Evolutionary conservation across 768 basidiomycete genomes (phyloP), one percentile per base, ranked within the genome.

Genomic region (Termitomyces sp.): DNA sequence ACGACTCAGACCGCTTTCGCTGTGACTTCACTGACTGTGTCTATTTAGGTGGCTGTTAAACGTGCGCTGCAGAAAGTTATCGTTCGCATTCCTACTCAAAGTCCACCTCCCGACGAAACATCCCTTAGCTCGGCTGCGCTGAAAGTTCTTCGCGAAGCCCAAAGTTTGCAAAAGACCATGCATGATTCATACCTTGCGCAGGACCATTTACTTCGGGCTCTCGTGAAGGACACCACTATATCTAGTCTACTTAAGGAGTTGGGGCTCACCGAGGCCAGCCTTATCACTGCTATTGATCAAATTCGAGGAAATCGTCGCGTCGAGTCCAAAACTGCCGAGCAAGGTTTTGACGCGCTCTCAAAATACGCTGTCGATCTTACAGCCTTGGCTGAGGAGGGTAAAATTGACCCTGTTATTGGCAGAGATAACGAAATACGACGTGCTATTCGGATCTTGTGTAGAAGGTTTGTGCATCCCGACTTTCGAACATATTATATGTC

Each of bases 401-500:
- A 95, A 70, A 84, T 96, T n/a, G 94, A 97, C 69, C 94, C 94
- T 4, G 91, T 94, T 29, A 93, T 97, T 57, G 94, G 94, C 9
- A 84, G 93, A 53, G 94, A 96, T 68, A 88, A 94, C 63, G 94
- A 95, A 69, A 94, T 97, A 62, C 82, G 94, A 52, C 83, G 94
- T 46, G 85, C 81, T 41, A 81, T 94, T 54, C 87, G 92, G 44
- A 91, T 94, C 63, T 79, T 94, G 34, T 93, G 90, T 62, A 75
- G 89, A 77, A 82, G 87, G 85, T 85, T 53, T 41, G 55, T 47
- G n/a, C 46, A 9, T 26, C 27, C 42, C 14, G 41, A 4, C 4
- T 57, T 26, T 5, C 43, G 2, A 43, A 32, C 18, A 51, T 32
- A 24, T 41, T 26, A 9, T 4, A 24, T 46, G 41, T 43, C 52